phyloP scores from a whole-genome alignment of 75 land plant species.

The Azolla pinnata region DNA sequence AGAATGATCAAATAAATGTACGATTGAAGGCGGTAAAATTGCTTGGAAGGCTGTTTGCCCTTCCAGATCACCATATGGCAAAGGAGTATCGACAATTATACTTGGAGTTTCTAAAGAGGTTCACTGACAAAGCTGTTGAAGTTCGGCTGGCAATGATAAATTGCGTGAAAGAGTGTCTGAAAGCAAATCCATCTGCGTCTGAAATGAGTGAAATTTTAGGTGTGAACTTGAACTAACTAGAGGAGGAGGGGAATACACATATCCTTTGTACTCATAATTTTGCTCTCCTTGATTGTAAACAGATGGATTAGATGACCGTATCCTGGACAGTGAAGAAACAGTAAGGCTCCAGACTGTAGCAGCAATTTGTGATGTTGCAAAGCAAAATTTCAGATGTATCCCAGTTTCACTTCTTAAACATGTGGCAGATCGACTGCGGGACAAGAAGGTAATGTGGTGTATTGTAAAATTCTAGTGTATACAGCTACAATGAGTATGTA shows the following conservation, averaged over 20 bases:
- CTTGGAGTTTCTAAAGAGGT: constrained; percentile 69
- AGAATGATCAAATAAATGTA: constrained; percentile 81
- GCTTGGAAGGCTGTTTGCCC: constrained; percentile 55
- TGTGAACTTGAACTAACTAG: constrained; percentile 17
- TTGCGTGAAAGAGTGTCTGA: constrained; percentile 54
- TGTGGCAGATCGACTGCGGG: constrained; percentile 72
- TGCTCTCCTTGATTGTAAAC: constrained; percentile 8
- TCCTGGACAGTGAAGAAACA: constrained; percentile 77
- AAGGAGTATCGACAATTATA: constrained; percentile 57
- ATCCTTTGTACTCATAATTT: neutral
- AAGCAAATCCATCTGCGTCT: constrained; percentile 39
- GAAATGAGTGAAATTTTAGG: constrained; percentile 59
- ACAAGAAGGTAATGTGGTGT: constrained; percentile 88
- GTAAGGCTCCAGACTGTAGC: constrained; percentile 61
- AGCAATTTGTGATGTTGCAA: constrained; percentile 61
- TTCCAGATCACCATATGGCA: constrained; percentile 42
- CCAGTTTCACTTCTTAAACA: constrained; percentile 37
- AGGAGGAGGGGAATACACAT: neutral
- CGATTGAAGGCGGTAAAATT: constrained; percentile 76
- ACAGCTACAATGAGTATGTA: too few species aligned
- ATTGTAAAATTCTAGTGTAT: too few species aligned
- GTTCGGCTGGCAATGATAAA: constrained; percentile 64
- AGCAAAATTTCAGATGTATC: constrained; percentile 29
- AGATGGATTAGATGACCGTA: constrained; percentile 70
- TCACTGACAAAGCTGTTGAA: constrained; percentile 70